phyloP scores from a whole-genome alignment of 768 basidiomycete species.

The Trametes punicea region DNA sequence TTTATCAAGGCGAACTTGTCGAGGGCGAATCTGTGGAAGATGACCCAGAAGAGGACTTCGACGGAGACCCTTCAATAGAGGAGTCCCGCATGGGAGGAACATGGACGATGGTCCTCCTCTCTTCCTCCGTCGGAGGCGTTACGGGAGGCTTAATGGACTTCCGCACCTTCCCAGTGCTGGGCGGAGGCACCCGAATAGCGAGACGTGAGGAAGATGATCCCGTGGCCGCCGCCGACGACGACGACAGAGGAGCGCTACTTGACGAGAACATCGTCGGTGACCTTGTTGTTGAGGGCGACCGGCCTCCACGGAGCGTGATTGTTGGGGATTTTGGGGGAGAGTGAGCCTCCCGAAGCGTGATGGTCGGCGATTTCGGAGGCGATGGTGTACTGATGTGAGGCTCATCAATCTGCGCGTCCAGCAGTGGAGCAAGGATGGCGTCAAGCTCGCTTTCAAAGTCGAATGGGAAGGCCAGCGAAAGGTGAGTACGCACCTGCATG shows the following conservation, averaged over 20 bases:
- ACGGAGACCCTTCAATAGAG: neutral
- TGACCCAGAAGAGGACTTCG: neutral
- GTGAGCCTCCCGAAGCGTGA: neutral
- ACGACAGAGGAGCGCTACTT: neutral
- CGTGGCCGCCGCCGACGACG: neutral
- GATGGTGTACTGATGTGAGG: neutral
- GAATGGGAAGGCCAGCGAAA: neutral
- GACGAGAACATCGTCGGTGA: neutral
- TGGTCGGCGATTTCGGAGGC: neutral
- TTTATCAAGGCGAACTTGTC: neutral
- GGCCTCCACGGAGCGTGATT: neutral
- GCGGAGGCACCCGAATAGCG: constrained; percentile 5
- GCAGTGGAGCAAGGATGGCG: neutral
- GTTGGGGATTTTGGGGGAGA: neutral
- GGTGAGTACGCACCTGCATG: constrained; percentile 12
- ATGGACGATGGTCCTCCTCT: neutral
- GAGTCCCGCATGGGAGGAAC: neutral
- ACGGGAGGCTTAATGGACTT: constrained; percentile 1
- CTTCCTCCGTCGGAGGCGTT: constrained; percentile 1
- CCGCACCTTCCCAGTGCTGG: neutral
- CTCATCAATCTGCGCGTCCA: constrained; percentile 1
- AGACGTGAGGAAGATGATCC: neutral
- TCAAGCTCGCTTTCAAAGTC: neutral
- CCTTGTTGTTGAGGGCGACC: neutral
- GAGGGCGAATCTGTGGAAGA: neutral